These are phyloP conservation scores for Saccharum spontaneum DNA, from an alignment of 176 grass and related monocot genomes.

Conservation along the genomic window DNA sequence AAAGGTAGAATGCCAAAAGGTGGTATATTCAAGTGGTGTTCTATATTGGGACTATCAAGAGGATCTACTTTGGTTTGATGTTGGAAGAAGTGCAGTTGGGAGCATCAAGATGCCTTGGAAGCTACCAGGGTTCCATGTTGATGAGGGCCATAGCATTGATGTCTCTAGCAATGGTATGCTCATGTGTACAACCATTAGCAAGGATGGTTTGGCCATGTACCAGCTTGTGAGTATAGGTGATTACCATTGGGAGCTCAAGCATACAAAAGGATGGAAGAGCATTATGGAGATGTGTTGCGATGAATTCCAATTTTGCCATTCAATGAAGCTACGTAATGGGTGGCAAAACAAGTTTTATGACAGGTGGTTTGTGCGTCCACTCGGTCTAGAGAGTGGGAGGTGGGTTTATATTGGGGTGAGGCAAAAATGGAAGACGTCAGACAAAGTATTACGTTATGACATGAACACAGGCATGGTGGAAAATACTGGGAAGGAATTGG, in stretches of 20 bases:
- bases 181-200: not conserved
- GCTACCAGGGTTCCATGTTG: not conserved
- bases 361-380: not conserved
- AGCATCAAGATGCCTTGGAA: not conserved
- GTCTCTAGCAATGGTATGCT: not conserved
- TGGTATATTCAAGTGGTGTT: not conserved
- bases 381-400: not conserved
- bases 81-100: not conserved
- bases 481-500: not conserved
- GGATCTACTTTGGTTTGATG: constrained; percentile 15
- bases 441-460: not conserved
- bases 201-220: not conserved
- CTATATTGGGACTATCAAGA: not conserved
- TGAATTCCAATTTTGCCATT: not conserved
- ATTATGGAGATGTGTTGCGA: not conserved
- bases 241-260: not conserved
- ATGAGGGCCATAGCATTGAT: not conserved
- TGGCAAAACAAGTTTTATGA: not conserved
- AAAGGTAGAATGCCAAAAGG: not conserved
- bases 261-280: not conserved
- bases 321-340: constrained; percentile 5
- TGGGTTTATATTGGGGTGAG: not conserved
- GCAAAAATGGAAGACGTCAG: not conserved
- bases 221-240: not conserved
- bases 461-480: not conserved